Evolutionary conservation across 2,329 filamentous ascomycete genomes (phyloP).

Genomic region (Claviceps sp.): DNA sequence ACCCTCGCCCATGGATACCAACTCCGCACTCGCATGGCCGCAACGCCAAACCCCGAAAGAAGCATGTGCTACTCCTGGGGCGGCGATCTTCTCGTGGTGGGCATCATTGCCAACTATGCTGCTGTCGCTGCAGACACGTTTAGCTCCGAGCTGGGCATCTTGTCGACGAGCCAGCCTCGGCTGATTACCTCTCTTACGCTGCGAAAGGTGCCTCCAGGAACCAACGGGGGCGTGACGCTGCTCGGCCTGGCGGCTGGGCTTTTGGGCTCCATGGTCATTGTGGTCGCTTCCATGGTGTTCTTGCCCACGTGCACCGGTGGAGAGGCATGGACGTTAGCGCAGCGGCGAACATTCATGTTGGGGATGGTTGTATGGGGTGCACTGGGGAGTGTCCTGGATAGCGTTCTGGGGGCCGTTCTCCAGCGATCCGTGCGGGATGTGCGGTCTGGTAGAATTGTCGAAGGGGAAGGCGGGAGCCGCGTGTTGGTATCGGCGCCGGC

Average conservation of each 20-base stretch:
- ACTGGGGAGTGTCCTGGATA: conserved; percentile 74
- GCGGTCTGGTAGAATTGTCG: conserved; percentile 73
- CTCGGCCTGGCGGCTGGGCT: conserved; percentile 62
- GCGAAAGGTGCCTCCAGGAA: conserved; percentile 72
- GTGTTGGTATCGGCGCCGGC: conserved; percentile 32
- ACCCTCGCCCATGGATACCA: conserved; percentile 47
- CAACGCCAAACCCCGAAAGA: conserved; percentile 21
- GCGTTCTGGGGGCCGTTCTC: conserved; percentile 68
- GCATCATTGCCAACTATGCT: conserved; percentile 73
- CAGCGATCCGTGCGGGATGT: conserved; percentile 81
- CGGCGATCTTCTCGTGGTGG: conserved; percentile 49
- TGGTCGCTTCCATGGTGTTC: conserved; percentile 49
- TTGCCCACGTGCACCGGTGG: conserved; percentile 51
- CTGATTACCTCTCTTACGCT: conserved; percentile 72
- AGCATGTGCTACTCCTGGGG: conserved; percentile 45
- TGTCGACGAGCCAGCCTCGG: conserved; percentile 61
- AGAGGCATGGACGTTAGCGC: conserved; percentile 31
- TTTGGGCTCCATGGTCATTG: conserved; percentile 59
- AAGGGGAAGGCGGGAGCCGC: conserved; percentile 61
- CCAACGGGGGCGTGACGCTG: conserved; percentile 81
- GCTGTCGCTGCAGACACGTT: conserved; percentile 89
- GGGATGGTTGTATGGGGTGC: conserved; percentile 60
- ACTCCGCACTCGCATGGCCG: conserved; percentile 32
- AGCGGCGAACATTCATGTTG: conserved; percentile 34
- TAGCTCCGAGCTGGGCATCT: conserved; percentile 86